Percentiles rank a stretch among this genome's conserved stretches.
These are phyloP conservation scores for Edaphochlamys debaryana DNA, from an alignment of 139 green algal genomes.

Conservation along the genomic window DNA sequence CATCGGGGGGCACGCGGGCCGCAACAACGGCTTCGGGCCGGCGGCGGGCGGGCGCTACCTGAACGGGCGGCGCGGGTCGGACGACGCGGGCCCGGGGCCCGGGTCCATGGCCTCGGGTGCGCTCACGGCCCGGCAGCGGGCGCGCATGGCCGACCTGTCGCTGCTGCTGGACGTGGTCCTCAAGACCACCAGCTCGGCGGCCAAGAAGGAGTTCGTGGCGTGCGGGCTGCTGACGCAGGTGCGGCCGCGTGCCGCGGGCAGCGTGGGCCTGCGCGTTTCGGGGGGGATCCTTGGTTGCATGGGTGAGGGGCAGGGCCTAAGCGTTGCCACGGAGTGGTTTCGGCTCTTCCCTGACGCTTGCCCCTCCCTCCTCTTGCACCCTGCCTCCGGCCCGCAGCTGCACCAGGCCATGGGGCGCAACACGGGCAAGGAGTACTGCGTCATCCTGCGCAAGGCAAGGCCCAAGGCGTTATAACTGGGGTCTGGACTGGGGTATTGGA, in stretches of 20 bases:
- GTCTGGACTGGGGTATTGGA: not conserved
- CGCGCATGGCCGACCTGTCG: conserved; percentile 86
- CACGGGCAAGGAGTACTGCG: conserved; percentile 65
- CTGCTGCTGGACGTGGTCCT: conserved; percentile 90
- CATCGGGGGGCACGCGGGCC: conserved; percentile 53
- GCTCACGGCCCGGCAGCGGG: conserved; percentile 75
- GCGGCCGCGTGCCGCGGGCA: no score
- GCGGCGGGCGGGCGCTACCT: conserved; percentile 25
- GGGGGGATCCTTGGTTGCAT: no score
- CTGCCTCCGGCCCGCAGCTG: no score
- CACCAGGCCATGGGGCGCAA: conserved; percentile 68
- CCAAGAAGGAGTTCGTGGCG: conserved; percentile 72
- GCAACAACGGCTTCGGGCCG: conserved; percentile 1
- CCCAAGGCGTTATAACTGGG: no score
- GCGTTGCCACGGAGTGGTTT: no score
- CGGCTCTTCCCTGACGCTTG: no score
- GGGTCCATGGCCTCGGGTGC: not conserved
- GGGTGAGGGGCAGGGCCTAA: no score
- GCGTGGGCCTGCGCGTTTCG: no score
- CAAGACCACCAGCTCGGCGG: conserved; percentile 64
- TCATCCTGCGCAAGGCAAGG: conserved; percentile 70
- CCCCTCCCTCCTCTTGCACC: no score
- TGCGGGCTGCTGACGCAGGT: conserved; percentile 82
- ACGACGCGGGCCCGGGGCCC: conserved; percentile 35
- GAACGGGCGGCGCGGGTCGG: not conserved